Conservation (phyloP, 139 green algal genomes). For the Ostreobium quekettii region DNA sequence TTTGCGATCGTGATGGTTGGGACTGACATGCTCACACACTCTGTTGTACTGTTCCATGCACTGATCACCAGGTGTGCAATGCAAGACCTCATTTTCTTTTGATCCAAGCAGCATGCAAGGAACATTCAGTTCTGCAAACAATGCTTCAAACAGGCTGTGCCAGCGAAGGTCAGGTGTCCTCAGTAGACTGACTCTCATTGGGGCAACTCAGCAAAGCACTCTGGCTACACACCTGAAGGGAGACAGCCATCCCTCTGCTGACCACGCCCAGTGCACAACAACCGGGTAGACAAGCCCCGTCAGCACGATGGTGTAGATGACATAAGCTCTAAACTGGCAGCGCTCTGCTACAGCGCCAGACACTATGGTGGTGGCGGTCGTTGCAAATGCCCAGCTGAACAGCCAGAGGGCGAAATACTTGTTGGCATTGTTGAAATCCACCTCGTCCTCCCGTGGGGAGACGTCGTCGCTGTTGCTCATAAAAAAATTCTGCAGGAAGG, state of each 20-base stretch:
- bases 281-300: constrained; percentile 64
- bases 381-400: constrained; percentile 40
- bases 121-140: too few relatives aligned
- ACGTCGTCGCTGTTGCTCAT: constrained; percentile 3
- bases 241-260: constrained; percentile 46
- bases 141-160: too few relatives aligned
- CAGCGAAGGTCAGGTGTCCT: too few relatives aligned
- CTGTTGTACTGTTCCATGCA: too few relatives aligned
- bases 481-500: constrained; percentile 12
- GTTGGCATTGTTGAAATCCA: constrained; percentile 2
- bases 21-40: too few relatives aligned
- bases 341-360: constrained; percentile 58
- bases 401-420: constrained; percentile 20
- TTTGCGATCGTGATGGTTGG: too few relatives aligned
- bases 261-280: constrained; percentile 60
- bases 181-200: too few relatives aligned
- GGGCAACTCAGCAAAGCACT: too few relatives aligned
- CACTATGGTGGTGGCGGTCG: constrained; percentile 64
- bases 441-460: too few relatives aligned
- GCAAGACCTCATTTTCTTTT: too few relatives aligned
- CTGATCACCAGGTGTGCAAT: too few relatives aligned
- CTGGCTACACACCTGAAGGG: constrained; percentile 31
- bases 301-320: constrained; percentile 43
- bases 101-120: too few relatives aligned
- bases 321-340: constrained; percentile 12